Evolutionary conservation across 2,329 filamentous ascomycete species (phyloP), one percentile per base, ranked within the genome.

Genomic region (Blastomyces gilchristii): DNA sequence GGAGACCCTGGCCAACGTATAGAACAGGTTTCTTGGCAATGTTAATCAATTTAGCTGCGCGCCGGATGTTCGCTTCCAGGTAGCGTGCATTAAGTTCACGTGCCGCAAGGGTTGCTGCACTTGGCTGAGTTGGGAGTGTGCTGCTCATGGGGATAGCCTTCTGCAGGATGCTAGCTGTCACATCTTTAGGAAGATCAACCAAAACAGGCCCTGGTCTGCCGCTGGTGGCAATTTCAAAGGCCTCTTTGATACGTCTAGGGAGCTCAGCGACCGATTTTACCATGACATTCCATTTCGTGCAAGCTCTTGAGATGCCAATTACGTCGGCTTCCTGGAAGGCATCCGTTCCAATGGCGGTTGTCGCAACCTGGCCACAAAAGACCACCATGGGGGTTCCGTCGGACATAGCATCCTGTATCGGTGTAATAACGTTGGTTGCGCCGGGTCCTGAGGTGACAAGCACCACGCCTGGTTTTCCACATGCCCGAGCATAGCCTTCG

Each of bases 241-340:
- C 94, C 79, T 97, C 94, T 76, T 97, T 96, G 73, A 97, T 97
- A 68, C 93, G 85, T 71, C 90, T 86, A 60, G 94, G 94, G 63
- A 99, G 82, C 78, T 99, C 94, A 60, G 90, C 91, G 62, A 96
- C 87, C 75, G 88, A 93, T 83, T 95, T 97, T 58, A 97, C 91
- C 91, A 97, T 95, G 65, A 96, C 91, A 71, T 97, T 97, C 94
- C 94, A 99, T 81, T 97, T 97, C 69, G 92, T 97, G 82, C 92
- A 97, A 25, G 92, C 87, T 71, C 93, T 85, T 43, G 91, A 96
- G 75, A 99, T 97, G 69, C 93, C 93, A 64, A 97, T 82, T 45
- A 96, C 87, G 73, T 99, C 94, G 64, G 91, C 92, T 78, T 97
- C 94, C 76, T 99, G 94, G 83, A 97, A 97, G 63, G 91, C 91